Conservation (phyloP, 495 filamentous ascomycete genomes). For the Talaromyces stipitatus region DNA sequence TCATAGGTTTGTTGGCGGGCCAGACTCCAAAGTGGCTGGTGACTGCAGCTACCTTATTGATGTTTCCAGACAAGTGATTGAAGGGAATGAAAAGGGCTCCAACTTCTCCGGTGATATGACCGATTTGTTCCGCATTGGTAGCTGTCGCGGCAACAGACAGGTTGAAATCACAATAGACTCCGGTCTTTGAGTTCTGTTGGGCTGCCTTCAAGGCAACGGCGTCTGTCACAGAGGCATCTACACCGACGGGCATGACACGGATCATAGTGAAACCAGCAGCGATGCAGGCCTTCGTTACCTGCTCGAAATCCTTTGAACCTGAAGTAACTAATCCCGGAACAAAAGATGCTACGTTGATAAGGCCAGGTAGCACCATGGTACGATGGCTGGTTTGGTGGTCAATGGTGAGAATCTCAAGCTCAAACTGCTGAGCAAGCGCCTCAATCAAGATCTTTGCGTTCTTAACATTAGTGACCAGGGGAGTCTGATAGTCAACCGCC, state of each 20-base stretch:
- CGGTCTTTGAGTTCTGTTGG: conserved; percentile 63
- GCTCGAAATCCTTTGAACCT: conserved; percentile 61
- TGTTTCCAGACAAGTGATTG: conserved; percentile 79
- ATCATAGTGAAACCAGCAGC: conserved; percentile 79
- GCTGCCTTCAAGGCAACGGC: conserved; percentile 64
- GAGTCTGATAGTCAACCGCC: conserved; percentile 98
- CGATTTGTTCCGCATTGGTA: conserved; percentile 67
- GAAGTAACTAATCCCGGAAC: conserved; percentile 62
- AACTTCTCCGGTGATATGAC: conserved; percentile 63
- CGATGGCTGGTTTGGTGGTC: conserved; percentile 88
- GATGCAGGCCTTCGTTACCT: conserved; percentile 66
- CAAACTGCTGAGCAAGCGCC: conserved; percentile 80
- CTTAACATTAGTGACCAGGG: conserved; percentile 96
- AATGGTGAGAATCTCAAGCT: conserved; percentile 68
- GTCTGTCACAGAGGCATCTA: conserved; percentile 66
- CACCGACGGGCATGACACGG: conserved; percentile 69
- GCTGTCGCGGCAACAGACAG: conserved; percentile 77
- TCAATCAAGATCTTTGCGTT: conserved; percentile 97
- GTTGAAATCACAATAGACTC: conserved; percentile 75
- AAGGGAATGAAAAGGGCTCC: conserved; percentile 84
- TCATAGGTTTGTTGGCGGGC: conserved; percentile 74
- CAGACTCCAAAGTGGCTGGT: conserved; percentile 75
- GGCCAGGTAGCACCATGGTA: conserved; percentile 64
- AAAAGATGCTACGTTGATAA: conserved; percentile 75
- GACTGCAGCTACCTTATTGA: conserved; percentile 78